Evolutionary conservation across 2,329 filamentous ascomycete species (phyloP).

Genomic region (Apiospora arundinis): DNA sequence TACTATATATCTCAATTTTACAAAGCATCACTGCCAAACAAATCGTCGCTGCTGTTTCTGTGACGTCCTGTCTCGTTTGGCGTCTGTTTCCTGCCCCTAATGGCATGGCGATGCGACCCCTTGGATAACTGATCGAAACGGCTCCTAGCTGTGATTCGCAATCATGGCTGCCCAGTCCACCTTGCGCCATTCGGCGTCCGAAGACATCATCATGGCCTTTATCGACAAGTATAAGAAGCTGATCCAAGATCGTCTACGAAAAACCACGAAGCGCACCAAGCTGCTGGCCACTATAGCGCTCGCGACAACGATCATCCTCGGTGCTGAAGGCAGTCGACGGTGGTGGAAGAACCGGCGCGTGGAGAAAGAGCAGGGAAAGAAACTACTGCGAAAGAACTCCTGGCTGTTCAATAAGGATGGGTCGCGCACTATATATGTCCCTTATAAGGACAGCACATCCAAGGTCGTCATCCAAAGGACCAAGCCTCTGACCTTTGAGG

Average conservation of each 20-base stretch:
- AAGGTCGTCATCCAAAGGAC: slow-evolving; percentile 92
- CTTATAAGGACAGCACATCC: slow-evolving; percentile 84
- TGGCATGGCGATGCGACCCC: slow-evolving; percentile 21
- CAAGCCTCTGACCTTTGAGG: slow-evolving; percentile 93
- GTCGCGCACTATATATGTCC: slow-evolving; percentile 92
- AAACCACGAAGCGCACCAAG: slow-evolving; percentile 73
- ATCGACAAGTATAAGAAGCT: slow-evolving; percentile 64
- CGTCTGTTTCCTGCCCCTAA: background rate
- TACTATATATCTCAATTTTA: background rate
- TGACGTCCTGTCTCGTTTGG: background rate
- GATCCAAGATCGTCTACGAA: slow-evolving; percentile 61
- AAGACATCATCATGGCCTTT: slow-evolving; percentile 71
- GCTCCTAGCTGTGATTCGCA: slow-evolving; percentile 2
- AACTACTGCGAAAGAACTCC: slow-evolving; percentile 87
- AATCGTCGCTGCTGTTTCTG: background rate
- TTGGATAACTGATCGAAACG: slow-evolving; percentile 19
- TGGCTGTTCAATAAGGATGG: slow-evolving; percentile 94
- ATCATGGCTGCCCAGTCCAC: slow-evolving; percentile 89
- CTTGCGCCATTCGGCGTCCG: slow-evolving; percentile 68
- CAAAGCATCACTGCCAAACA: too few species aligned
- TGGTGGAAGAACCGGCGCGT: slow-evolving; percentile 76
- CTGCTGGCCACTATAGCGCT: slow-evolving; percentile 80
- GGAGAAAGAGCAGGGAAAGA: slow-evolving; percentile 82
- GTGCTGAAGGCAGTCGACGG: slow-evolving; percentile 78
- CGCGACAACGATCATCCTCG: slow-evolving; percentile 77